Conservation (phyloP, 148 eudicot species). For the Spergularia bocconei region DNA sequence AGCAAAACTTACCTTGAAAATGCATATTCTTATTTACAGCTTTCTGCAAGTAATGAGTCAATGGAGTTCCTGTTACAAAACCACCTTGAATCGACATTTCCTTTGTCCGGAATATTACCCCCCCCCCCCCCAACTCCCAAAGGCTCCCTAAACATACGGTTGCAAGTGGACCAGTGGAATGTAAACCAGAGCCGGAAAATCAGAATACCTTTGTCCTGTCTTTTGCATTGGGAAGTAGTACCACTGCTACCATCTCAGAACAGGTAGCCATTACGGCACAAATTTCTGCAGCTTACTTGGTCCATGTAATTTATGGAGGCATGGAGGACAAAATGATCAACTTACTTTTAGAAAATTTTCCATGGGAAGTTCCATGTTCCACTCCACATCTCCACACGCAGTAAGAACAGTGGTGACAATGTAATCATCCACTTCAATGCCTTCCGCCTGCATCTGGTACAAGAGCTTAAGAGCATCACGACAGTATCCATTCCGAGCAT, state of each 20-base stretch:
- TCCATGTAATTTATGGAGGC: no score
- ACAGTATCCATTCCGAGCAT: constrained; percentile 67
- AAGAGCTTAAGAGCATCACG: constrained; percentile 76
- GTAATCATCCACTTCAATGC: constrained; percentile 64
- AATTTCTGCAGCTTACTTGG: background rate
- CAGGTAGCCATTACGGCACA: background rate
- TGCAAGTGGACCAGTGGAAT: no score
- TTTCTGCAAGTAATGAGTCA: background rate
- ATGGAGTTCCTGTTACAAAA: background rate
- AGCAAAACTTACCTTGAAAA: constrained; percentile 2
- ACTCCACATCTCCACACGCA: constrained; percentile 69
- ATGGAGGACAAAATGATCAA: constrained; percentile 14
- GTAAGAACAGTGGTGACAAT: constrained; percentile 62
- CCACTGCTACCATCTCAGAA: background rate
- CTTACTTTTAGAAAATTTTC: constrained; percentile 31
- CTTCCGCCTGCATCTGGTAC: constrained; percentile 77
- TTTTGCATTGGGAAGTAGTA: background rate
- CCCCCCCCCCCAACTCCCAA: background rate
- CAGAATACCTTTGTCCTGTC: background rate
- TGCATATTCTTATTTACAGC: background rate
- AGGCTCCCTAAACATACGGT: background rate
- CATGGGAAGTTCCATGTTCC: constrained; percentile 34
- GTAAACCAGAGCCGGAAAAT: background rate
- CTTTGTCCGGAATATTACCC: no score
- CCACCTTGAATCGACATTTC: background rate